These are phyloP conservation scores for Wickerhamomyces queroliae DNA, from an alignment of 805 yeast genomes.

Conservation along the genomic window DNA sequence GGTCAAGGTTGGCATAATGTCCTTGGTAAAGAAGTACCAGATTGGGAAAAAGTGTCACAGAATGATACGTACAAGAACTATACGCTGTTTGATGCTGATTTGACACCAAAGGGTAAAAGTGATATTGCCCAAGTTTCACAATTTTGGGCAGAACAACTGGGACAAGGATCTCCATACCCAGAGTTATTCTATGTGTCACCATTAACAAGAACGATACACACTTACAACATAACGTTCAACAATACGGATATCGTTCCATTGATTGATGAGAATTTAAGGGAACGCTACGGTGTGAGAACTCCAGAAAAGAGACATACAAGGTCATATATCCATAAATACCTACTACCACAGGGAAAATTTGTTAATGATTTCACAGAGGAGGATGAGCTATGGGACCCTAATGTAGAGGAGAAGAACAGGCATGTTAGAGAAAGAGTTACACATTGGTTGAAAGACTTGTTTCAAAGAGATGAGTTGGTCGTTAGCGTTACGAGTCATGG, in stretches of 20 bases:
- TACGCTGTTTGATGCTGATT: not conserved
- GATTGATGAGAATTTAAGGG: not conserved
- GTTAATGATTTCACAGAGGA: not conserved
- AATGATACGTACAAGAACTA: not conserved
- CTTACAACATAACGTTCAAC: not conserved
- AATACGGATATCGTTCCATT: not conserved
- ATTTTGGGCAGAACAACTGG: not conserved
- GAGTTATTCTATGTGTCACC: not conserved
- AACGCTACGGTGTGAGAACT: not conserved
- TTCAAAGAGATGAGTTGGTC: not conserved
- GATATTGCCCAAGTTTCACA: not conserved
- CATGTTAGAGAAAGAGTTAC: conserved; percentile 1
- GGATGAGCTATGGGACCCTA: not conserved
- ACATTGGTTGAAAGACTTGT: conserved; percentile 1
- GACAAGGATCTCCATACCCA: not conserved
- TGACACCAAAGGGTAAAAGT: not conserved
- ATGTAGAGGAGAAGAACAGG: not conserved
- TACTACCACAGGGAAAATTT: not conserved
- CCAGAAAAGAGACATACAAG: not conserved
- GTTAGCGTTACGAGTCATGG: conserved; percentile 3
- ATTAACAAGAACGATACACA: not conserved
- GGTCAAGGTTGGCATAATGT: not conserved
- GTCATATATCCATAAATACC: not conserved
- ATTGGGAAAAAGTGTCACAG: not conserved
- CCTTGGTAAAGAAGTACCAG: not conserved